Percentiles rank a stretch among this genome's conserved stretches.
phyloP scores from a whole-genome alignment of 2,329 filamentous ascomycete species.

The Botrytis tulipae region DNA sequence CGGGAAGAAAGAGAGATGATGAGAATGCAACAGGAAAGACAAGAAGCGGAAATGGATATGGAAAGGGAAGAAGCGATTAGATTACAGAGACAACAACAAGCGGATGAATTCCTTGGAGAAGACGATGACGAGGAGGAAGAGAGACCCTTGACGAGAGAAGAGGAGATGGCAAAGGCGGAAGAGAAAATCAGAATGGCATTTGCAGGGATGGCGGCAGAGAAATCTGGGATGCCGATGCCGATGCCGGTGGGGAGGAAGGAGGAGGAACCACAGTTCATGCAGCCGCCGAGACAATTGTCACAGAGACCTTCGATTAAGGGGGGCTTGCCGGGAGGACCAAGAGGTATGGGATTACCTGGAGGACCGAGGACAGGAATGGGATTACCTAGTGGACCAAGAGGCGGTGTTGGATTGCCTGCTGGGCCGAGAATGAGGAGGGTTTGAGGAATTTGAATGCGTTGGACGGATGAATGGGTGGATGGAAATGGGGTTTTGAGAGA shows the following conservation, averaged over 20 bases:
- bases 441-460: background rate
- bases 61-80: constrained; percentile 9
- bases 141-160: constrained; percentile 21
- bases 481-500: background rate
- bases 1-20: constrained; percentile 6
- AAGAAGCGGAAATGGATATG: background rate
- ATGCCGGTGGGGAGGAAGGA: background rate
- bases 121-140: constrained; percentile 13
- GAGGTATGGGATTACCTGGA: constrained; percentile 15
- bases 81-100: constrained; percentile 7
- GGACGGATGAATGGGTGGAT: background rate
- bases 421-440: constrained; percentile 1
- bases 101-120: background rate
- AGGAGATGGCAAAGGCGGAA: constrained; percentile 26
- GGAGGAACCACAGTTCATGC: background rate
- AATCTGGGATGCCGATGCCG: background rate
- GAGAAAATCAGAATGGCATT: constrained; percentile 25
- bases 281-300: background rate
- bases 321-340: constrained; percentile 20
- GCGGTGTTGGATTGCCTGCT: constrained; percentile 10
- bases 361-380: background rate
- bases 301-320: constrained; percentile 16
- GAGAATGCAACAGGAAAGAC: constrained; percentile 12
- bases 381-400: constrained; percentile 19
- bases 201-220: constrained; percentile 24